Conservation (phyloP, 768 basidiomycete species). For the Boletus edulis region DNA sequence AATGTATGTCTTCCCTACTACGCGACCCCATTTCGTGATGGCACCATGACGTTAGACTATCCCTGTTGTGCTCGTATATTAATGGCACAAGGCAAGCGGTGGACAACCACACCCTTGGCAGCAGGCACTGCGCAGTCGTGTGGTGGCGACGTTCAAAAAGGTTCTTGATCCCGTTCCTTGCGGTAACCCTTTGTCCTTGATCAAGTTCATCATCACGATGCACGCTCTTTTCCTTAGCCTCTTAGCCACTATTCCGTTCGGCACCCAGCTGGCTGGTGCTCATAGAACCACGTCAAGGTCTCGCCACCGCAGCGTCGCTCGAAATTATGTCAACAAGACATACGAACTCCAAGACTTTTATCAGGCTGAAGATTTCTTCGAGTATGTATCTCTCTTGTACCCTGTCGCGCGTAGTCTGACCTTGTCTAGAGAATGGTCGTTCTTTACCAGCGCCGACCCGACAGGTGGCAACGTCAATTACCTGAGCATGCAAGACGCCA, state of each 20-base stretch:
- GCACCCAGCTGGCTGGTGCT: constrained; percentile 36
- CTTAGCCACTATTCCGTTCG: constrained; percentile 31
- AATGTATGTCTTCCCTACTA: background rate
- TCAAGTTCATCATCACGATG: constrained; percentile 24
- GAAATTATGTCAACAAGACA: constrained; percentile 20
- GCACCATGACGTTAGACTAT: background rate
- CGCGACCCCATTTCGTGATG: background rate
- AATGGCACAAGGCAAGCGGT: constrained; percentile 17
- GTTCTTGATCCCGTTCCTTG: background rate
- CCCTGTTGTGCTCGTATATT: constrained; percentile 9
- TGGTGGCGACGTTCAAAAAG: constrained; percentile 2
- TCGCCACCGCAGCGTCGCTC: constrained; percentile 28
- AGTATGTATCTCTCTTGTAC: constrained; percentile 38
- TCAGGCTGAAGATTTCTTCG: constrained; percentile 56
- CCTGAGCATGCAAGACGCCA: constrained; percentile 45
- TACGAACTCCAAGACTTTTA: constrained; percentile 41
- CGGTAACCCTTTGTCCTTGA: background rate
- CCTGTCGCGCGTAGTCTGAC: background rate
- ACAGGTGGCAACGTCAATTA: constrained; percentile 71
- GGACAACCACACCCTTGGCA: background rate
- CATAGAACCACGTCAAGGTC: constrained; percentile 24
- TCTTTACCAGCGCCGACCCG: constrained; percentile 62
- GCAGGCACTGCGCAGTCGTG: background rate
- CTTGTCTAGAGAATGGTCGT: constrained; percentile 59
- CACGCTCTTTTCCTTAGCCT: constrained; percentile 32